Evolutionary conservation across 1,284 basidiomycete species (phyloP).

Genomic region (Tilletia caries): DNA sequence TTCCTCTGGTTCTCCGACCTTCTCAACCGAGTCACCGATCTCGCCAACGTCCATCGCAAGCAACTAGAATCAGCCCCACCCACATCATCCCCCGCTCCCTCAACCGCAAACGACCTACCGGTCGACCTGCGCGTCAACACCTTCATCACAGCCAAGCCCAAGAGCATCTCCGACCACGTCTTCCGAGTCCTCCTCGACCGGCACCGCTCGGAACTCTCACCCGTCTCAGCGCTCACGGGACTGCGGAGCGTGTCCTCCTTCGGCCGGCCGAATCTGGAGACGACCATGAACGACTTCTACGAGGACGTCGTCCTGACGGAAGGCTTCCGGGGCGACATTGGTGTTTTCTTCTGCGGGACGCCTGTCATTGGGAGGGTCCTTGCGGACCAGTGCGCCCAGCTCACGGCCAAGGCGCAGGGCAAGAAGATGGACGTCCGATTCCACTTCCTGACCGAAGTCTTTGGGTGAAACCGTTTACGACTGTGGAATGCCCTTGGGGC

Average conservation of each 20-base stretch:
- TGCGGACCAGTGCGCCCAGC: conserved; percentile 1
- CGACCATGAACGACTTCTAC: conserved; percentile 12
- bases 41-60: neutral
- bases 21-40: conserved; percentile 14
- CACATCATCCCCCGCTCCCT: too few relatives aligned
- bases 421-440: conserved; percentile 8
- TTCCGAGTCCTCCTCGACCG: conserved; percentile 17
- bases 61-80: neutral
- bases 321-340: conserved; percentile 4
- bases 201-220: conserved; percentile 1
- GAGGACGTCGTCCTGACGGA: neutral
- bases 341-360: conserved; percentile 20
- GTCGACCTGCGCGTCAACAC: conserved; percentile 15
- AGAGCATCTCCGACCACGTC: conserved; percentile 17
- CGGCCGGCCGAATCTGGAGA: conserved; percentile 15
- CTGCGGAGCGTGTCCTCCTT: conserved; percentile 6
- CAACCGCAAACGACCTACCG: neutral
- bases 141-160: conserved; percentile 17
- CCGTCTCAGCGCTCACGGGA: conserved; percentile 17
- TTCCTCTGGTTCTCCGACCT: conserved; percentile 21
- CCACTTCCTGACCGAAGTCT: conserved; percentile 18
- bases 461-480: too few relatives aligned
- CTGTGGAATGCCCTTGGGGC: too few relatives aligned
- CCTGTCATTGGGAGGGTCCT: conserved; percentile 8
- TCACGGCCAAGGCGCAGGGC: neutral